Conservation (phyloP, 345 rosid species). For the Orychophragmus violaceus region DNA sequence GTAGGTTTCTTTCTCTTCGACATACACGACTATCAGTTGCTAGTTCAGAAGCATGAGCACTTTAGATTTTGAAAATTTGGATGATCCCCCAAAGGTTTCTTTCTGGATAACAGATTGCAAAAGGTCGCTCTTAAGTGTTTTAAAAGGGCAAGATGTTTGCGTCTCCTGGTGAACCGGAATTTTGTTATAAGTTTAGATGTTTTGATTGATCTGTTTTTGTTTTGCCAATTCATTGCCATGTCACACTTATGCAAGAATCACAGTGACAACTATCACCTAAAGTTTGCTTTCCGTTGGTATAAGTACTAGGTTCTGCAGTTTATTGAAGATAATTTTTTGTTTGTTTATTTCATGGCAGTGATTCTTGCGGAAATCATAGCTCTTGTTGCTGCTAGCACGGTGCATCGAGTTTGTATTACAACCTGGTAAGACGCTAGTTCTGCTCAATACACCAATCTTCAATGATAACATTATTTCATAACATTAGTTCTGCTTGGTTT, state of each 20-base stretch:
- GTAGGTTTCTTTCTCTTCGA: conserved; percentile 50
- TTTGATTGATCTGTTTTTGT: not conserved
- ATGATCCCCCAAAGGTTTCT: not conserved
- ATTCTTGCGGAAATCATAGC: conserved; percentile 59
- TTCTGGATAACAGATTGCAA: not conserved
- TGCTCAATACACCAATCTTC: not conserved
- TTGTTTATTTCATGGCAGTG: conserved; percentile 41
- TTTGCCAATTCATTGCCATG: not conserved
- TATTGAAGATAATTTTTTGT: not conserved
- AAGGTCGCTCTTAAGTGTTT: not conserved
- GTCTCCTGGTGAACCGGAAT: not conserved
- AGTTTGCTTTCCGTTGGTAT: not conserved
- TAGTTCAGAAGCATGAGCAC: not conserved
- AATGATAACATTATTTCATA: not conserved
- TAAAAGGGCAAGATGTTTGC: not conserved
- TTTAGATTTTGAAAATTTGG: not conserved
- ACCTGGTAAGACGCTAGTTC: conserved; percentile 50
- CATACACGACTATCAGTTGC: not conserved
- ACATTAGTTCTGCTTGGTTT: not conserved
- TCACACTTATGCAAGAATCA: not conserved
- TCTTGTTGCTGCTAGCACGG: conserved; percentile 72
- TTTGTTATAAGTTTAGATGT: not conserved
- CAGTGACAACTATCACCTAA: not conserved
- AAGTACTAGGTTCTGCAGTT: not conserved
- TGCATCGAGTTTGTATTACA: conserved; percentile 75